These are phyloP conservation scores for Pelargonium myrrhifolium DNA, from an alignment of 441 rosid genomes.

Conservation along the genomic window DNA sequence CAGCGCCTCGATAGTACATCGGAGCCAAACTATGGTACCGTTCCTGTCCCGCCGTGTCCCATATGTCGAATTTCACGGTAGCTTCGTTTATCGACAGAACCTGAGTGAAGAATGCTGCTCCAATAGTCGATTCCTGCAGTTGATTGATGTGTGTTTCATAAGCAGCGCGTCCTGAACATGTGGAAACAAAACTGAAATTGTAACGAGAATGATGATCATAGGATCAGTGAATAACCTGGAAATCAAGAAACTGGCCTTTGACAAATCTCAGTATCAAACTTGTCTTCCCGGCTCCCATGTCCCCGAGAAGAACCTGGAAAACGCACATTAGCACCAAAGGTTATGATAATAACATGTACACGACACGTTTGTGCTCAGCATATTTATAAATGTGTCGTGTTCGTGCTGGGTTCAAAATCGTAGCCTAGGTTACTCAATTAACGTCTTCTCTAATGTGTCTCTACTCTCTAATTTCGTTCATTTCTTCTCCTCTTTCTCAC, in stretches of 20 bases:
- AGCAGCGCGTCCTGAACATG: neutral
- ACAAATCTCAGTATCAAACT: conserved; percentile 67
- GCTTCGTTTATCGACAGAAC: conserved; percentile 58
- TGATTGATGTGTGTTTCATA: conserved; percentile 18
- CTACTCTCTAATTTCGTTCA: no score
- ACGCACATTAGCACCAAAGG: neutral
- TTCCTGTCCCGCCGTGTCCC: conserved; percentile 87
- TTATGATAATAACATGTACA: no score
- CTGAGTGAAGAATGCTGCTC: conserved; percentile 79
- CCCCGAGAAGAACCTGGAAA: conserved; percentile 67
- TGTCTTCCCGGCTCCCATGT: conserved; percentile 74
- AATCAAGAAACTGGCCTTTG: conserved; percentile 65
- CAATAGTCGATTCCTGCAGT: conserved; percentile 66
- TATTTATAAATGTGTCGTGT: no score
- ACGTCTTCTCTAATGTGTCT: no score
- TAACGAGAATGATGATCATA: neutral
- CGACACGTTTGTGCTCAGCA: no score
- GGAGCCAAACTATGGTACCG: conserved; percentile 82
- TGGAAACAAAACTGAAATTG: neutral
- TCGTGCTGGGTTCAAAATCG: no score
- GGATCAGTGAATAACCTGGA: conserved; percentile 48
- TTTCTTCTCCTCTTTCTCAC: no score
- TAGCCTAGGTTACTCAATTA: no score
- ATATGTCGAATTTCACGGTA: conserved; percentile 65
- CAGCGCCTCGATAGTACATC: conserved; percentile 78